Evolutionary conservation across 805 yeast genomes (phyloP), one percentile per base, ranked within the genome.

Genomic region (Cyberlindnera japonica): DNA sequence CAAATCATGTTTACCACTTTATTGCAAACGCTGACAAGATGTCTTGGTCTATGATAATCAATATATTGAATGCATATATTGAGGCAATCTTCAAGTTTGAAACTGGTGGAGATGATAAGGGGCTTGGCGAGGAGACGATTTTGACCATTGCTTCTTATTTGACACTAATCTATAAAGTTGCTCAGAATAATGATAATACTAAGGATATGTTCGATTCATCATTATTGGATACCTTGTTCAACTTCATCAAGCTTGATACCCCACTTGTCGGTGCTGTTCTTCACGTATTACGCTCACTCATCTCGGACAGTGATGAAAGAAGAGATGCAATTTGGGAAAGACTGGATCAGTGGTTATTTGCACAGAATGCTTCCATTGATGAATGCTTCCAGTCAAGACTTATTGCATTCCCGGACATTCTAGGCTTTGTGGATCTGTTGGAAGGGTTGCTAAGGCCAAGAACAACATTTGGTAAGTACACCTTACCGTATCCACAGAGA

Each of bases 61-160:
- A 71, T 44, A 67, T 82, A 2, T 63, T 83, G 26, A 67, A 68
- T 30, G 75, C 77, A 43, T 81, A 80, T 51, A 62, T 74, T 22
- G 68, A 62, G 5, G 64, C 68, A 32, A 68, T 81, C 29, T 43
- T 52, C 18, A 57, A 61, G 33, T 54, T 65, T 38, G 64, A 59
- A 35, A 48, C 52, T 7, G 54, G 61, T 8, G 70, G 69, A 3
- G 59, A 70, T 35, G 72, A 70, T 24, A 71, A 72, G 10, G 87
- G 82, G 37, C 65, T 89, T 23, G 83, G 85, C 25, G 95, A 87
- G 48, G 96, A 89, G 57, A 83, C 90, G 0, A 64, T 86, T 7
- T 72, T 87, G 7, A 79, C 85, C 38, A 67, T 89, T 6, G 74
- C 90, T 0, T 84, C 95, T 0, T 79, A 85, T 50, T 66, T 88